Evolutionary conservation across 1,284 basidiomycete genomes (phyloP).

Genomic region (Ceratorhiza oryzae-sativae): DNA sequence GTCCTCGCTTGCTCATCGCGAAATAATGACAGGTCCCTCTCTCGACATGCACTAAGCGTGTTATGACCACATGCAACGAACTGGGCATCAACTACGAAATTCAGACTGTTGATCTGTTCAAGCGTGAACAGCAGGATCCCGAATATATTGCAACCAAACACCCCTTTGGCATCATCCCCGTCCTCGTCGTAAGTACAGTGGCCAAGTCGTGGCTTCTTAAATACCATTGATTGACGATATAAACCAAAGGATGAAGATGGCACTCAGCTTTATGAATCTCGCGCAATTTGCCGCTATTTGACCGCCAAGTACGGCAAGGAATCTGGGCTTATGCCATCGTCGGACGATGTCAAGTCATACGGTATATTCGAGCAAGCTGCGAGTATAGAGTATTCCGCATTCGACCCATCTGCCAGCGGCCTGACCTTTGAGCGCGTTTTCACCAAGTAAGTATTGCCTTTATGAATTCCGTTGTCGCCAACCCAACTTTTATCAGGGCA

Average conservation of each 20-base stretch:
- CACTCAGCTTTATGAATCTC: constrained; percentile 12
- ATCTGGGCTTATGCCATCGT: constrained; percentile 47
- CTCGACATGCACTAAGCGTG: constrained; percentile 39
- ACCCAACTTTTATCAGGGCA: too few relatives aligned
- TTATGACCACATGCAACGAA: constrained; percentile 36
- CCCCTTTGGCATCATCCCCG: constrained; percentile 38
- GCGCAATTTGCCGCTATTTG: constrained; percentile 56
- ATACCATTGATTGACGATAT: not conserved
- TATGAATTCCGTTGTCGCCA: too few relatives aligned
- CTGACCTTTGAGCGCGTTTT: constrained; percentile 25
- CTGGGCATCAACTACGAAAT: constrained; percentile 34
- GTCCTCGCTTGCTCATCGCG: not conserved
- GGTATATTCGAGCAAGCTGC: constrained; percentile 65
- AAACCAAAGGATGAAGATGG: constrained; percentile 23
- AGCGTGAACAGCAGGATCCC: constrained; percentile 32
- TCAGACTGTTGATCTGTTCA: constrained; percentile 25
- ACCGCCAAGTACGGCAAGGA: constrained; percentile 52
- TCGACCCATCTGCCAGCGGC: constrained; percentile 42
- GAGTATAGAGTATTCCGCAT: constrained; percentile 57
- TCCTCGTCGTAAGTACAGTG: constrained; percentile 24
- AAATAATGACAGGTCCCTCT: not conserved
- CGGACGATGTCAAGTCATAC: constrained; percentile 52
- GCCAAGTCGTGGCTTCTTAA: not conserved
- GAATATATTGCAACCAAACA: constrained; percentile 20
- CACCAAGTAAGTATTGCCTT: constrained; percentile 33